A percentile compares a stretch with the other conserved stretches of the same genome.
phyloP scores from a whole-genome alignment of 2,329 filamentous ascomycete species.

The Onygenales sp. region DNA sequence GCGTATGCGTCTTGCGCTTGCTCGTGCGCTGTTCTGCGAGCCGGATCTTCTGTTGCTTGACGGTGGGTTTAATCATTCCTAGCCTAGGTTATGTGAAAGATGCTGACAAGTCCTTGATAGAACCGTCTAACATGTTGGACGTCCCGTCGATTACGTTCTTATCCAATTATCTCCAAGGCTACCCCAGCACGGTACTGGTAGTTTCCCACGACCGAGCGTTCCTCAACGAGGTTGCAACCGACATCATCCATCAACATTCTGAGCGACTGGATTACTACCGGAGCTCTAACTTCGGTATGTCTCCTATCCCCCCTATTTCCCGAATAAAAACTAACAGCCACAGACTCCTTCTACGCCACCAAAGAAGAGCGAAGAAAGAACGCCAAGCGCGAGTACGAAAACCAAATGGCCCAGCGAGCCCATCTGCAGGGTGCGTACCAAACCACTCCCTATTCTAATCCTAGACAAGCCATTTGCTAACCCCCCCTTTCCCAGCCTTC shows the following conservation, averaged over 20 bases:
- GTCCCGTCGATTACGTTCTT: constrained; percentile 99
- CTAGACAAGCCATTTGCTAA: neutral
- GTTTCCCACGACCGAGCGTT: constrained; percentile 99
- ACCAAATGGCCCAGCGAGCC: constrained; percentile 87
- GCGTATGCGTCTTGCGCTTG: constrained; percentile 94
- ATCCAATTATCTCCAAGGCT: constrained; percentile 85
- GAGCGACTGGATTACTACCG: constrained; percentile 98
- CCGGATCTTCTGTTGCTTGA: constrained; percentile 92
- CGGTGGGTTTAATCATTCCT: constrained; percentile 26
- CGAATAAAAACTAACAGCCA: neutral
- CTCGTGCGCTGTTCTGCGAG: constrained; percentile 93
- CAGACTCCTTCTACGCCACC: constrained; percentile 89
- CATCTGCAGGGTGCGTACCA: constrained; percentile 61
- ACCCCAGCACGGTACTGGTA: constrained; percentile 89
- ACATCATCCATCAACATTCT: constrained; percentile 97
- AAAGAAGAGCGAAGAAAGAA: constrained; percentile 96
- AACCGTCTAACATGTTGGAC: constrained; percentile 99
- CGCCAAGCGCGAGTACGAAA: constrained; percentile 94
- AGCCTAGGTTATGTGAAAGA: neutral
- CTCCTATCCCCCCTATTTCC: constrained; percentile 6
- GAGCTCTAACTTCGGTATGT: constrained; percentile 71
- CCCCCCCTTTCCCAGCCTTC: constrained; percentile 48
- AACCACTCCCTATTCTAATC: neutral
- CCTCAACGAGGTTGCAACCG: constrained; percentile 96
- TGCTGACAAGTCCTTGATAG: constrained; percentile 29